phyloP scores from a whole-genome alignment of 176 grass and related monocot species.

The Zea mays region DNA sequence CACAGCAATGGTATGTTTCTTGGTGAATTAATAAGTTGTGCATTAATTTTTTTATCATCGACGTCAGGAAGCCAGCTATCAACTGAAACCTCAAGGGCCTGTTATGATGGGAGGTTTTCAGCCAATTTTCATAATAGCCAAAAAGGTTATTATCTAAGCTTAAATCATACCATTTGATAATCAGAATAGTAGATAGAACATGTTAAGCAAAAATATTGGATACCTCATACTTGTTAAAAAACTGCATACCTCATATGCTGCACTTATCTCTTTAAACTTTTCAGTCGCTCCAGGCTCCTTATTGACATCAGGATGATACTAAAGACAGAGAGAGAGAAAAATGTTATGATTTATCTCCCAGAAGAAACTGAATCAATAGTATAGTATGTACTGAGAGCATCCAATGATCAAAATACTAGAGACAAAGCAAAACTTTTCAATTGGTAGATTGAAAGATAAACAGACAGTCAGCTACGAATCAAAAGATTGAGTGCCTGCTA shows the following conservation, averaged over 20 bases:
- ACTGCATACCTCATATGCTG: constrained; percentile 83
- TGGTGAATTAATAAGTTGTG: not conserved
- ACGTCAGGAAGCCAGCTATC: not conserved
- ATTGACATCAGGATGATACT: constrained; percentile 99
- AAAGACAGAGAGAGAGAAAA: constrained; percentile 18
- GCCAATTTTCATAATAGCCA: not conserved
- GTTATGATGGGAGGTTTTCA: not conserved
- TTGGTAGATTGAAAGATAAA: constrained; percentile 26
- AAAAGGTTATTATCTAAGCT: not conserved
- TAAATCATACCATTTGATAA: constrained; percentile 10
- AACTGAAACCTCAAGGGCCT: constrained; percentile 4
- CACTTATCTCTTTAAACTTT: constrained; percentile 97
- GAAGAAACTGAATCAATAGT: not conserved
- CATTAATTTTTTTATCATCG: not conserved
- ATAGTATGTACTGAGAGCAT: constrained; percentile 20
- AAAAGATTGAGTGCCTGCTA: not conserved
- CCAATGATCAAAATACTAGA: not conserved
- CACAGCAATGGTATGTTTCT: constrained; percentile 3
- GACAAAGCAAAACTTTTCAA: constrained; percentile 11
- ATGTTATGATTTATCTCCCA: not conserved
- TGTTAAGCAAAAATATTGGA: constrained; percentile 19
- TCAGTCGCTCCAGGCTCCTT: constrained; percentile 94
- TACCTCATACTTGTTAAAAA: constrained; percentile 57
- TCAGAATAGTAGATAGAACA: constrained; percentile 6
- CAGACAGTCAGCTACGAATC: constrained; percentile 9